A percentile compares a stretch with the other conserved stretches of the same genome.
Evolutionary conservation across 805 yeast species (phyloP).

Genomic region (Candida saitoana): DNA sequence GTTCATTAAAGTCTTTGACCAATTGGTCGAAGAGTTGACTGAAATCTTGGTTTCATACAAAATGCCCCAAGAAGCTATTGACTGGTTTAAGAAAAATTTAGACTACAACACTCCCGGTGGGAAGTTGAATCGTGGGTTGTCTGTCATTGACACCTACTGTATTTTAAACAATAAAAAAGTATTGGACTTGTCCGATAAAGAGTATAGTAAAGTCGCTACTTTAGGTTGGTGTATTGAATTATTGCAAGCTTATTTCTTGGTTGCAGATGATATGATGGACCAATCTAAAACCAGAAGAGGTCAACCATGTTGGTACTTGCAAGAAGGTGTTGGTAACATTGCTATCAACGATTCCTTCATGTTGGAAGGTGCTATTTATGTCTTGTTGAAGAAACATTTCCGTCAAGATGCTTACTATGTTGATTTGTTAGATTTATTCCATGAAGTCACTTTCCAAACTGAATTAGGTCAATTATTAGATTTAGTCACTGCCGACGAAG

Average conservation of each 20-base stretch:
- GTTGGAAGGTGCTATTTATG: constrained; percentile 92
- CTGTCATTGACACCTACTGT: constrained; percentile 90
- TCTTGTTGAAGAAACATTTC: constrained; percentile 86
- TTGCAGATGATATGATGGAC: constrained; percentile 99
- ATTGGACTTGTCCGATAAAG: constrained; percentile 59
- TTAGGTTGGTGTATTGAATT: constrained; percentile 96
- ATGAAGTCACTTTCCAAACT: constrained; percentile 95
- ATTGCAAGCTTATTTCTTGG: constrained; percentile 92
- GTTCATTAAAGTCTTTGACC: constrained; percentile 69
- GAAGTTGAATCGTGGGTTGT: constrained; percentile 90
- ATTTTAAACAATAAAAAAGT: constrained; percentile 59
- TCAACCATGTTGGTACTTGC: constrained; percentile 95
- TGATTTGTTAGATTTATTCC: constrained; percentile 89
- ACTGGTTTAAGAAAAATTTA: constrained; percentile 74
- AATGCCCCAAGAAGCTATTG: constrained; percentile 80
- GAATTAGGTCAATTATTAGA: constrained; percentile 96
- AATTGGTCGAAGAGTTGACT: constrained; percentile 69
- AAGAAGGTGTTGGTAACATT: constrained; percentile 75
- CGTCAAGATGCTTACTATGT: constrained; percentile 76
- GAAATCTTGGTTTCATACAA: constrained; percentile 61
- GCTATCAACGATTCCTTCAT: constrained; percentile 97
- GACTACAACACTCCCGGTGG: constrained; percentile 95
- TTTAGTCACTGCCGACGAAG: constrained; percentile 96
- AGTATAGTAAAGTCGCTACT: constrained; percentile 79
- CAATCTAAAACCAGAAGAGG: constrained; percentile 95